These are phyloP conservation scores for Juncus effusus DNA, from an alignment of 176 grass and related monocot species.

Conservation along the genomic window DNA sequence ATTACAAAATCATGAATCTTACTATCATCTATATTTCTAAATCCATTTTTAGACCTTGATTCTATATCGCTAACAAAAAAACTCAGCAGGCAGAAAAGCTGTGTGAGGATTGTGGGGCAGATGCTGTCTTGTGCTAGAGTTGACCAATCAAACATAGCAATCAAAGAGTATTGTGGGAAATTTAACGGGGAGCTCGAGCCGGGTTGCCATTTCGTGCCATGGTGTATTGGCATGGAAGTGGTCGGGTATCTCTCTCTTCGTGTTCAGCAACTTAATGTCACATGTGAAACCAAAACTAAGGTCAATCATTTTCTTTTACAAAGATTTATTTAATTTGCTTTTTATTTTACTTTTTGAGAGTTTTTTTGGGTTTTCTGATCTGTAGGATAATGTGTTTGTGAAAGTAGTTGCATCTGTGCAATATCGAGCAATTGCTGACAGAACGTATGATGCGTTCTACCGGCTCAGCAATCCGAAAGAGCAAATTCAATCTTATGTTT, in stretches of 20 bases:
- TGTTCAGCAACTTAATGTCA: constrained; percentile 66
- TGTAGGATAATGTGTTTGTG: constrained; percentile 82
- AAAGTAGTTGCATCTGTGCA: constrained; percentile 86
- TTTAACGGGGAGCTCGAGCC: constrained; percentile 60
- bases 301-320: constrained; percentile 18
- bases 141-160: constrained; percentile 63
- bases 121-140: constrained; percentile 47
- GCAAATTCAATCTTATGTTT: constrained; percentile 86
- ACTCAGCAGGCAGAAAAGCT: no score
- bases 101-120: constrained; percentile 47
- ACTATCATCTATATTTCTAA: no score
- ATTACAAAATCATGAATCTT: no score
- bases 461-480: constrained; percentile 59
- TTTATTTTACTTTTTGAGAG: no score
- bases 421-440: constrained; percentile 67
- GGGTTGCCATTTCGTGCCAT: constrained; percentile 67
- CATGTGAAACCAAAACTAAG: constrained; percentile 82
- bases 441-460: constrained; percentile 75
- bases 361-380: no score
- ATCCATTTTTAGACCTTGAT: no score
- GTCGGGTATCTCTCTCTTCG: constrained; percentile 64
- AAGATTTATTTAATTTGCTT: no score
- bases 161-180: constrained; percentile 69
- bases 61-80: no score
- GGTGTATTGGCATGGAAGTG: constrained; percentile 59